Evolutionary conservation across 176 grass and related monocot genomes (phyloP).

Genomic region (bread wheat (Triticum aestivum)): IWGSC_CS_RefSeq_v2.1 NC_057799.1:633307624-633308123

Average conservation of each 20-base stretch:
- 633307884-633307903: conserved; percentile 10
- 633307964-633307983: no score
- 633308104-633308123: no score
- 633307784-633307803: neutral
- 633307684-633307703: neutral
- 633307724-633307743: conserved; percentile 4
- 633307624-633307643: conserved; percentile 51
- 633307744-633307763: conserved; percentile 10
- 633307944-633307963: neutral
- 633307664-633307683: conserved; percentile 25
- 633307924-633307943: neutral
- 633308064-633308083: no score
- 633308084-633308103: no score
- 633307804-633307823: conserved; percentile 17
- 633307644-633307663: conserved; percentile 31
- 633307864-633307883: neutral
- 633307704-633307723: neutral
- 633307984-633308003: no score
- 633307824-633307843: neutral
- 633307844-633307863: neutral
- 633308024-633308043: no score
- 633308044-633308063: no score
- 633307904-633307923: neutral
- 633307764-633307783: conserved; percentile 27
- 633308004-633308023: no score